Base-by-base conservation (phyloP, 1,284 basidiomycete genomes). In the Gymnopus androsaceus region DNA sequence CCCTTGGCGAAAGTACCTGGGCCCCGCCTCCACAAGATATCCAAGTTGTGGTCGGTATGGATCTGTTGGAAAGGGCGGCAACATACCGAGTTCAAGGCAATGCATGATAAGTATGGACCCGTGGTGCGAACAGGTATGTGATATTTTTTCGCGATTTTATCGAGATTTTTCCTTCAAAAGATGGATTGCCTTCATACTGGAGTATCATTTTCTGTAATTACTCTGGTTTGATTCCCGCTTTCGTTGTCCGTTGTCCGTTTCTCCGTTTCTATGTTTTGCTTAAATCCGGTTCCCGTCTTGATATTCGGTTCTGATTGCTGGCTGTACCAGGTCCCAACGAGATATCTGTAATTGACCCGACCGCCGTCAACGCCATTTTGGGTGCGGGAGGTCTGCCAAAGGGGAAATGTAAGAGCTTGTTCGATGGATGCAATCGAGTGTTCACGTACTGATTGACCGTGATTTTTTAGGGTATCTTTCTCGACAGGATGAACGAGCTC, bases 251-350 rank as follows among this genome's bases (percentile, higher is more conserved):
- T 33, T 6, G 19, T n/a, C 28, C n/a, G 12, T 5, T 7, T 46
- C 28, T 46, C 19, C 19, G 11, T 46, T 8, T 15, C 19, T 9
- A 30, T n/a, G 9, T 33, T 19, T 47, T 11, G 11, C 31, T n/a
- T 45, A 27, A 25, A 23, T 45, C 15, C 12, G 21, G 23, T 12
- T 36, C 17, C 12, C 46, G 5, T 7, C 5, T 27, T 37, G 31
- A 38, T 28, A n/a, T 28, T 19, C 15, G 25, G 17, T n/a, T 37
- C 48, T 50, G n/a, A 37, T 27, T 25, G 19, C 21, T 17, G 4
- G 28, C 64, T 40, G 34, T 31, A 6, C 34, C 55, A 83, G 82
- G 82, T 47, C 82, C 82, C n/a, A 84, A 84, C 56, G 81, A 83
- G 45, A 57, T 84, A 9, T 80, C 77, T 0, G 73, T 84, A 37